Conservation (phyloP, 768 basidiomycete genomes). For the Antrodiella citrinella region DNA sequence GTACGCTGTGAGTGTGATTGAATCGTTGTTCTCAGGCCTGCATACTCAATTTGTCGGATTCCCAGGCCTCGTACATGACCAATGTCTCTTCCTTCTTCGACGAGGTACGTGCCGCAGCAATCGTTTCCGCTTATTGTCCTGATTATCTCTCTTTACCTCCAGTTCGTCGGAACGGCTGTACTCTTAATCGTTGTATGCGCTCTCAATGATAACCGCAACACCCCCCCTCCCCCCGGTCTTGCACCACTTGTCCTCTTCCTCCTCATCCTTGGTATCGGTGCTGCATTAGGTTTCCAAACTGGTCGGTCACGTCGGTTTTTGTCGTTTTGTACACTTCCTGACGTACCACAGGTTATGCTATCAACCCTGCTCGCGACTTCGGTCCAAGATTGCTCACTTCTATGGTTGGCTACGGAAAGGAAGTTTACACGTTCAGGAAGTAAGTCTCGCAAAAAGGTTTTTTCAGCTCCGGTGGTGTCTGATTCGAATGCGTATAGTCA, state of each 20-base stretch:
- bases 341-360: constrained; percentile 36
- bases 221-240: constrained; percentile 39
- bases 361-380: constrained; percentile 68
- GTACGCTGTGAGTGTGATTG: constrained; percentile 47
- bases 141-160: neutral
- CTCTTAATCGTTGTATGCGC: constrained; percentile 48
- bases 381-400: constrained; percentile 62
- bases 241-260: constrained; percentile 50
- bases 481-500: constrained; percentile 28
- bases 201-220: constrained; percentile 45
- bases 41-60: neutral
- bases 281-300: constrained; percentile 55
- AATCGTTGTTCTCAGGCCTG: neutral
- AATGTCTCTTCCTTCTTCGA: constrained; percentile 37
- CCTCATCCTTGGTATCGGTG: constrained; percentile 49
- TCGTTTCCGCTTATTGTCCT: neutral
- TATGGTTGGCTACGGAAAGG: constrained; percentile 64
- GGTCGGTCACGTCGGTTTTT: constrained; percentile 5
- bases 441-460: neutral
- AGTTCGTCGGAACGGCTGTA: constrained; percentile 51
- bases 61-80: constrained; percentile 34
- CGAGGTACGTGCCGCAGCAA: constrained; percentile 23
- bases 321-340: neutral
- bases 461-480: neutral
- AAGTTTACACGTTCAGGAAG: constrained; percentile 17